Evolutionary conservation across 2,329 filamentous ascomycete species (phyloP).

Genomic region (Diaporthe sp.): DNA sequence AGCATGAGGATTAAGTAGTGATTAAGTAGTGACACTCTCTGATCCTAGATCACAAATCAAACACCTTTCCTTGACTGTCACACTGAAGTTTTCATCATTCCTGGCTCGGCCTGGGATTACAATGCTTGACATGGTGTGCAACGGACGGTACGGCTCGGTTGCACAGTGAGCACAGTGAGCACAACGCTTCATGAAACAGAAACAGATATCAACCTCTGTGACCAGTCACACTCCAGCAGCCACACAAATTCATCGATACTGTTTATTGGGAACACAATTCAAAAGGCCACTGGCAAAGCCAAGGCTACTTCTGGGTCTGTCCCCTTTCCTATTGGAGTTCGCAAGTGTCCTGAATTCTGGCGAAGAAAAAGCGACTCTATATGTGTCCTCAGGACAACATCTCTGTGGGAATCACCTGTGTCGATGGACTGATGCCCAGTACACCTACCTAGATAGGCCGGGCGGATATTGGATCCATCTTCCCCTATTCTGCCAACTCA

Average conservation of each 20-base stretch:
- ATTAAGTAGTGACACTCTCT: conserved; percentile 28
- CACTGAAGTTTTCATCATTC: background rate
- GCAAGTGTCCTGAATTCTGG: background rate
- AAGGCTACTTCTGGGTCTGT: background rate
- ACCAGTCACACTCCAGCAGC: background rate
- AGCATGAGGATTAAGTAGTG: conserved; percentile 31
- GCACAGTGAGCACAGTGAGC: background rate
- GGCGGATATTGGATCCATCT: background rate
- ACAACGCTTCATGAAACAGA: background rate
- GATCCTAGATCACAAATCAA: conserved; percentile 37
- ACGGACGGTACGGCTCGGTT: background rate
- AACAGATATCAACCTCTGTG: background rate
- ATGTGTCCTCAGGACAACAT: background rate
- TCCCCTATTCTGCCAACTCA: background rate
- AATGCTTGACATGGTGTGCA: background rate
- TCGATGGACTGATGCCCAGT: background rate
- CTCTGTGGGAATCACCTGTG: background rate
- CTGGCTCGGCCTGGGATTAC: background rate
- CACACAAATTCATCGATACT: background rate
- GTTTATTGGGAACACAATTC: background rate
- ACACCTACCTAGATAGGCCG: background rate
- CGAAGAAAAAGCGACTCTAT: background rate
- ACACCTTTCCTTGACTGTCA: conserved; percentile 22
- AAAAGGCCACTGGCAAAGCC: background rate
- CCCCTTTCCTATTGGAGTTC: background rate